A percentile compares a stretch with the other conserved stretches of the same genome.
Conservation (phyloP, 129 eudicot species). For the Glebionis coronaria region DNA sequence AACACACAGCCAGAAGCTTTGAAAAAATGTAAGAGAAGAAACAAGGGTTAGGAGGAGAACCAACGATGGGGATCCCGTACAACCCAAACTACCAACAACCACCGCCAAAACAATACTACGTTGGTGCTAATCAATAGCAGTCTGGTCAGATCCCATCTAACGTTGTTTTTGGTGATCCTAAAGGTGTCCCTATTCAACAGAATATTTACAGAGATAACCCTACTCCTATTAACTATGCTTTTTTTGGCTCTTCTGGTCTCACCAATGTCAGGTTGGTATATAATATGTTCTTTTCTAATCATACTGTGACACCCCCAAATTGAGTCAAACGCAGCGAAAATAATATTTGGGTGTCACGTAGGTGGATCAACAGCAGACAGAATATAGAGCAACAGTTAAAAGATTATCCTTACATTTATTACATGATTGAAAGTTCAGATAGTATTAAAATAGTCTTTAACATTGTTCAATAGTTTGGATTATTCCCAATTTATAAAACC, state of each 20-base stretch:
- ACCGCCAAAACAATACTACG: slow-evolving; percentile 44
- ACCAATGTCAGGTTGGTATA: slow-evolving; percentile 80
- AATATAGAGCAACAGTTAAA: too few species aligned
- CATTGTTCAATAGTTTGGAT: too few species aligned
- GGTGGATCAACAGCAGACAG: too few species aligned
- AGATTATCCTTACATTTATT: too few species aligned
- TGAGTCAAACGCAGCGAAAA: too few species aligned
- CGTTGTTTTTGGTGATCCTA: slow-evolving; percentile 82
- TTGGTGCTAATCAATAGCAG: slow-evolving; percentile 49
- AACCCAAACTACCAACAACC: slow-evolving; percentile 41
- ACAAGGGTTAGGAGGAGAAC: slow-evolving; percentile 34
- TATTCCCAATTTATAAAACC: too few species aligned
- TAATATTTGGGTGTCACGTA: too few species aligned
- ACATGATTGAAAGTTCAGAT: too few species aligned
- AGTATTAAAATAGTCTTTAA: too few species aligned
- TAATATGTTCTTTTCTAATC: too few species aligned
- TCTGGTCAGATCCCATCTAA: slow-evolving; percentile 62
- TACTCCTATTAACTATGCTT: slow-evolving; percentile 74
- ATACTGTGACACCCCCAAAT: too few species aligned
- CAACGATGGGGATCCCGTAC: slow-evolving; percentile 80
- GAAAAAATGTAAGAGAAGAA: slow-evolving; percentile 34
- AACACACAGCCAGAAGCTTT: too few species aligned
- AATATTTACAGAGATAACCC: slow-evolving; percentile 87
- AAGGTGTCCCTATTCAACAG: slow-evolving; percentile 84
- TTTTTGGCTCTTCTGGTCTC: slow-evolving; percentile 64